Conservation (phyloP, 805 yeast genomes). For the Myxozyma vanderwaltii region DNA sequence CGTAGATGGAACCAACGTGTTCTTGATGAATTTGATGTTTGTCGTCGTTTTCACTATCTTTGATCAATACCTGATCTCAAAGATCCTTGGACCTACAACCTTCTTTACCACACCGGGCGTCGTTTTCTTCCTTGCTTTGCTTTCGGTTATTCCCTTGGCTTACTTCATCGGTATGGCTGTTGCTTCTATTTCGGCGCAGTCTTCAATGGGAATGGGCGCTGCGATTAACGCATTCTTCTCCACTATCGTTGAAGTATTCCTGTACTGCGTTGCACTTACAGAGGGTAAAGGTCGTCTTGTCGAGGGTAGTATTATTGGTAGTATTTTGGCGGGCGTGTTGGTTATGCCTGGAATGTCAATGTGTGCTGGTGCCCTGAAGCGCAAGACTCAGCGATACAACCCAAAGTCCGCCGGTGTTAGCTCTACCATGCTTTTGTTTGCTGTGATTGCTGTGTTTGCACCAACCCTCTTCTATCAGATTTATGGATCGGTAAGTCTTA, state of each 20-base stretch:
- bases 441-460: conserved; percentile 85
- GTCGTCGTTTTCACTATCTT: conserved; percentile 80
- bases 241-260: conserved; percentile 87
- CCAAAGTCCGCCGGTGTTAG: conserved; percentile 97
- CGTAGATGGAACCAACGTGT: conserved; percentile 92
- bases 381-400: conserved; percentile 93
- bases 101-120: conserved; percentile 62
- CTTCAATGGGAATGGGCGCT: conserved; percentile 99
- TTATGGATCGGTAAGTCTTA: conserved; percentile 60
- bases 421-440: conserved; percentile 90
- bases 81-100: conserved; percentile 46
- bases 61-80: conserved; percentile 68
- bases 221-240: conserved; percentile 97
- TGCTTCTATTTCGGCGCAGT: conserved; percentile 97
- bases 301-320: conserved; percentile 95
- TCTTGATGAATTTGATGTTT: conserved; percentile 79
- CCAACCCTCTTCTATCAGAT: conserved; percentile 90
- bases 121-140: conserved; percentile 72
- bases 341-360: conserved; percentile 91
- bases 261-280: conserved; percentile 86
- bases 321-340: conserved; percentile 87
- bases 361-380: conserved; percentile 94
- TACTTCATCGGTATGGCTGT: conserved; percentile 98
- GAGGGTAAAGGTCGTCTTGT: conserved; percentile 86
- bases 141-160: conserved; percentile 89